Evolutionary conservation across 148 eudicot genomes (phyloP).

Genomic region (Rhododendron henanense): DNA sequence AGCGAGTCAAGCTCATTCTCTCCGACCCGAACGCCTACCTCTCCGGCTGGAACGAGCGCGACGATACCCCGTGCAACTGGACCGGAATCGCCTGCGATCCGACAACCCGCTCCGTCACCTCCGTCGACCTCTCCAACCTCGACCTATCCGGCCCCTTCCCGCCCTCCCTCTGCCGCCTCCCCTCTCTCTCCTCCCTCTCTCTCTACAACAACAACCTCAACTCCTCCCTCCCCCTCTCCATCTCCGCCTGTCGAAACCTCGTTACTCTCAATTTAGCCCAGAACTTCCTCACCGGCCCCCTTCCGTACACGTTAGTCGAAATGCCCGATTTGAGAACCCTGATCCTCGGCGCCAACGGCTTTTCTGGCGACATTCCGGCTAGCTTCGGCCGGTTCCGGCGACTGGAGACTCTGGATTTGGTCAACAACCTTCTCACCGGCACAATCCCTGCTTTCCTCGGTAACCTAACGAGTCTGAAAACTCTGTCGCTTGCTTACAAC

Average conservation of each 20-base stretch:
- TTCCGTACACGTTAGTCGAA: conserved; percentile 29
- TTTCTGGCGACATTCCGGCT: conserved; percentile 35
- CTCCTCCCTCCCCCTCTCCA: conserved; percentile 27
- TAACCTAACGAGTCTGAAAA: conserved; percentile 25
- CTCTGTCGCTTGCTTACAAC: conserved; percentile 34
- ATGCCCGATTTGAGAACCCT: conserved; percentile 20
- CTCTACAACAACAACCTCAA: conserved; percentile 35
- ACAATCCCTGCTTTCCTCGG: conserved; percentile 27
- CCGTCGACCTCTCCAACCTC: conserved; percentile 24
- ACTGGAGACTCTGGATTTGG: conserved; percentile 27
- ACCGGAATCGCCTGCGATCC: conserved; percentile 34
- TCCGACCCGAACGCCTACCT: conserved; percentile 20
- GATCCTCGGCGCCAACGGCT: conserved; percentile 23
- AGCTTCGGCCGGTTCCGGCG: conserved; percentile 30
- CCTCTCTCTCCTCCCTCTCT: conserved; percentile 32
- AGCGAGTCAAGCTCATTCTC: conserved; percentile 15
- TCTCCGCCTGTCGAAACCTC: conserved; percentile 27
- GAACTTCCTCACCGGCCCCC: conserved; percentile 29
- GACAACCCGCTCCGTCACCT: conserved; percentile 9
- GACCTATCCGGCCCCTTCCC: conserved; percentile 40
- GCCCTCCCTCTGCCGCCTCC: conserved; percentile 31
- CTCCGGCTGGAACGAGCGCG: conserved; percentile 28
- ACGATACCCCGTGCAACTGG: conserved; percentile 47
- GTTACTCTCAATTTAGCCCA: conserved; percentile 26
- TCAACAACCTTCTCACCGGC: conserved; percentile 31